Conservation (phyloP, 1,284 basidiomycete genomes). For the Ustilago lituana region DNA sequence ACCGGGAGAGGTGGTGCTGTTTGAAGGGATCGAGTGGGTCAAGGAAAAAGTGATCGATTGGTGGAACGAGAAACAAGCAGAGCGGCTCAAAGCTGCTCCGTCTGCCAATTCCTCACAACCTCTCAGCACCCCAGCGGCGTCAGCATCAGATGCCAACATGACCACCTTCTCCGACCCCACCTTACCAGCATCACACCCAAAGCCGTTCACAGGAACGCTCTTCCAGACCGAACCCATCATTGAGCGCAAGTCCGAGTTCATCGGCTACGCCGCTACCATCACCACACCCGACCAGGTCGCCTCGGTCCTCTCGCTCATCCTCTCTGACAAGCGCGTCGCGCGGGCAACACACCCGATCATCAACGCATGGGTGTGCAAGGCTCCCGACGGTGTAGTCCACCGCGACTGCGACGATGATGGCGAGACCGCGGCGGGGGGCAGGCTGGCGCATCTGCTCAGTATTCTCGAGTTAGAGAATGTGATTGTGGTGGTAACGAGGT, state of each 20-base stretch:
- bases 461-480: constrained; percentile 60
- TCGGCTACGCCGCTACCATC: constrained; percentile 63
- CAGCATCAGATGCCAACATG: neutral
- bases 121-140: too few relatives aligned
- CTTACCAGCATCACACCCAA: neutral
- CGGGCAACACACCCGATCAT: constrained; percentile 65
- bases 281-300: constrained; percentile 58
- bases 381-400: constrained; percentile 53
- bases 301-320: constrained; percentile 46
- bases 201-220: constrained; percentile 24
- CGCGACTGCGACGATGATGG: constrained; percentile 66
- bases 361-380: constrained; percentile 65
- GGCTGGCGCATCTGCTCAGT: constrained; percentile 66
- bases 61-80: constrained; percentile 37
- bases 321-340: constrained; percentile 56
- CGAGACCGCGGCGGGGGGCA: constrained; percentile 66
- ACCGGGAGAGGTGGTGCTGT: constrained; percentile 59
- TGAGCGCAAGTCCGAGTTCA: constrained; percentile 67
- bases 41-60: constrained; percentile 57
- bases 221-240: constrained; percentile 56
- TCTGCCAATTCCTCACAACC: neutral
- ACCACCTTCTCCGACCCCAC: constrained; percentile 2
- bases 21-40: constrained; percentile 66
- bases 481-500: constrained; percentile 65
- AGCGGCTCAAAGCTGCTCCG: constrained; percentile 3